Base-by-base conservation (phyloP, 768 basidiomycete genomes). In the Melanogaster broomeanus region DNA sequence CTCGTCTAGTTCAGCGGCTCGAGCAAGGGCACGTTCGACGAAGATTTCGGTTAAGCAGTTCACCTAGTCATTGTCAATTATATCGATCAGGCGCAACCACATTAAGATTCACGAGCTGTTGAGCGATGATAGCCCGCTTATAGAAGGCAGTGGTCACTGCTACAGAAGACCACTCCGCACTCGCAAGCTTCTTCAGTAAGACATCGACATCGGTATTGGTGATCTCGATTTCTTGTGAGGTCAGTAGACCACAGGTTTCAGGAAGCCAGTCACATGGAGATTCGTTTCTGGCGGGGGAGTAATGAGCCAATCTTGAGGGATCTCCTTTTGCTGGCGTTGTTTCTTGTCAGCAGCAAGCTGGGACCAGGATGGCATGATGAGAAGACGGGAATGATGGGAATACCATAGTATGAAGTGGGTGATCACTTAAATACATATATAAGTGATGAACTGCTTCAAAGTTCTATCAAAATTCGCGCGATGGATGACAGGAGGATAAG, bases 11-110 rank as follows among this genome's bases (percentile, higher is more conserved):
- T 83, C 77, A 16, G 75, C 67, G 2, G 92, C 91, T 10, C 83
- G 75, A 13, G 67, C 70, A 4, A 90, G 71, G 1, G 87, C 91
- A 5, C 78, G 75, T 21, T 91, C 85, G 45, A 90, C 77, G 59
- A 88, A 90, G n/a, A 90, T 83, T 65, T 92, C 90, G 0, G 90
- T 92, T 33, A 93, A 63, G 63, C 91, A 92, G 57, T 91, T 91
- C 6, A 82, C 83, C 88, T 90, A 59, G 21, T 21, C 24, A 27
- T 25, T 12, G 11, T 55, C 25, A 48, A 28, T 16, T 6, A 38
- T 9, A 4, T 31, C 30, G 30, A 52, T 13, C 1, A 22, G 45
- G 9, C 3, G 33, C 22, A 41, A 13, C 28, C 24, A n/a, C 12
- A n/a, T 48, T 33, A 12, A n/a, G 35, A 64, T 79, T 61, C 48